Base-by-base conservation (phyloP, 805 yeast species). In the Nakazawaea ambrosiae region DNA sequence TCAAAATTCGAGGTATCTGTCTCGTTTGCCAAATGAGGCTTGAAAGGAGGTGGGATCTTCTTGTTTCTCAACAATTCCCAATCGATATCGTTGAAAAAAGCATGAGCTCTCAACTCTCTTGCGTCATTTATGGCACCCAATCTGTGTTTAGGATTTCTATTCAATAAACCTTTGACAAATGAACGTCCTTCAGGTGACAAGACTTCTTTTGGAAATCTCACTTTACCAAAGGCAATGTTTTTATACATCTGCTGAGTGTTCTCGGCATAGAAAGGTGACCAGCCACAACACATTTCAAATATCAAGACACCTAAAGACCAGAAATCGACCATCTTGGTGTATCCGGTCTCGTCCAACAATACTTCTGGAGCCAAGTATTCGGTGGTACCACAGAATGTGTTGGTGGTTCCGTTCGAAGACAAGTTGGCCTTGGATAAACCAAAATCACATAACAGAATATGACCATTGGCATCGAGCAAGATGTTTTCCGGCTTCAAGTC, bases 221-320 rank as follows among this genome's bases (percentile, higher is more conserved):
- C 97, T 60, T 90, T 92, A 45, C 98, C 98, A 62, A 88, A 92
- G 4, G 97, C 98, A 65, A 92, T 92, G 63, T 92, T 92, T 65
- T 90, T 92, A 65, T 92, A 92, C 98, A 92, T 92, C 61, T 92
- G 96, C 65, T 92, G 97, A 35, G 95, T 88, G 59, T 87, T 90
- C 45, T 90, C 97, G 20, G 97, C 98, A 54, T 87, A 92, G 60
- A 92, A 92, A 39, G 98, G 98, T 4, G 96, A 84, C 98, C 97
- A 92, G 36, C 98, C 98, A 65, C 97, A 92, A 61, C 97, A 89
- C 98, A 92, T 92, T 65, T 92, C 98, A 61, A 92, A 92, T 32
- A 92, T 88, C 41, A 92, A 67, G 19, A 92, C 98, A 43, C 98
- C 98, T 41, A 92, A 66, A 2, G 97, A 89, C 98, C 98, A 92